These are phyloP conservation scores for Tulasnella sp. DNA, from an alignment of 768 basidiomycete genomes.

Conservation along the genomic window DNA sequence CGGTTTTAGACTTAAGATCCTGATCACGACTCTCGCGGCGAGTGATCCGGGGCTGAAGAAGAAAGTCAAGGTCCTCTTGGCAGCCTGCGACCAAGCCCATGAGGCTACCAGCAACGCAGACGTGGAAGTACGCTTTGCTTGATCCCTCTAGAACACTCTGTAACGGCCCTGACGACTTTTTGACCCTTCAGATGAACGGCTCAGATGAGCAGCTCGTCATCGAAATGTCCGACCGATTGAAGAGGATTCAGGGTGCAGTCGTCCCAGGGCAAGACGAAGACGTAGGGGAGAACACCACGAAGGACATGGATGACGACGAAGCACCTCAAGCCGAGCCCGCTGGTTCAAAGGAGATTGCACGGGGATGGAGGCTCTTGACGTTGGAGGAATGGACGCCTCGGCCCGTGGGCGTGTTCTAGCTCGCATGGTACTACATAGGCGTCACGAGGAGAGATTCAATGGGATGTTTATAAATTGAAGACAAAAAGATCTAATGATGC, in stretches of 20 bases:
- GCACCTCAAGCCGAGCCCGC: background rate
- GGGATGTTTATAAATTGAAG: background rate
- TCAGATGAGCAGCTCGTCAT: background rate
- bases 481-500: background rate
- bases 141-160: background rate
- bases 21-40: background rate
- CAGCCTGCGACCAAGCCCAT: background rate
- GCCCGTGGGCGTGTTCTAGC: background rate
- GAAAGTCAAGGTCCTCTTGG: background rate
- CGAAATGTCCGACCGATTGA: background rate
- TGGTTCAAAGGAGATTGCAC: background rate
- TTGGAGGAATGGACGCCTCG: background rate
- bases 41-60: background rate
- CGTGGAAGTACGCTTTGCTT: background rate
- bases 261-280: background rate
- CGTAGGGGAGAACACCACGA: background rate
- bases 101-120: background rate
- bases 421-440: background rate
- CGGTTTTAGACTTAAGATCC: background rate
- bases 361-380: background rate
- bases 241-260: background rate
- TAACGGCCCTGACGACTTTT: background rate
- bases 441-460: background rate
- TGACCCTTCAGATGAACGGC: background rate
- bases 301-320: background rate